Conservation (phyloP, 2,329 filamentous ascomycete genomes). For the Coniochaeta sp. region DNA sequence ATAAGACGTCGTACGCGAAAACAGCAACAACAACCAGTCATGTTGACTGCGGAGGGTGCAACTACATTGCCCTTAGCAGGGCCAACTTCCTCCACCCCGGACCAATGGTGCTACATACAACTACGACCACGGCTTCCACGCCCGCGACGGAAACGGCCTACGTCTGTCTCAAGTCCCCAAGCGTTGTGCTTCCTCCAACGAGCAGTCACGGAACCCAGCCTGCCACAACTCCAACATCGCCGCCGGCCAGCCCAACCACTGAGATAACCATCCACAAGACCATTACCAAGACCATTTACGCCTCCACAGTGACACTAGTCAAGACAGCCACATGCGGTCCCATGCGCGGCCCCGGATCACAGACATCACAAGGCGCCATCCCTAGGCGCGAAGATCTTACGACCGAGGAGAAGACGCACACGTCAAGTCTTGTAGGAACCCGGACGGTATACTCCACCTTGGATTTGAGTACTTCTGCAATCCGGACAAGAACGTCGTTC, state of each 20-base stretch:
- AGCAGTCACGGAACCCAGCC: background rate
- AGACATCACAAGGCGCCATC: background rate
- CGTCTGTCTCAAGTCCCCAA: background rate
- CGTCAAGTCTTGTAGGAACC: background rate
- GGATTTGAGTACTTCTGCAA: background rate
- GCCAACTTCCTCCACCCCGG: slow-evolving; percentile 1
- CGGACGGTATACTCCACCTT: background rate
- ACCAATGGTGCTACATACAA: slow-evolving; percentile 7
- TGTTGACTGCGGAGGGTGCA: slow-evolving; percentile 21
- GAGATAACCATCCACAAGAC: background rate
- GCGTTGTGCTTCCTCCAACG: background rate
- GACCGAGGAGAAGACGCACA: background rate
- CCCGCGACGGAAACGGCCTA: background rate
- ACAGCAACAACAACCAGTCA: slow-evolving; percentile 15
- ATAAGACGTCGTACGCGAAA: slow-evolving; percentile 17
- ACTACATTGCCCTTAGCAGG: slow-evolving; percentile 4
- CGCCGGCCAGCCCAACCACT: background rate
- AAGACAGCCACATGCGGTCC: background rate
- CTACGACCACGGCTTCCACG: slow-evolving; percentile 5
- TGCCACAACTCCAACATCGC: background rate
- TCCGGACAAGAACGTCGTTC: background rate
- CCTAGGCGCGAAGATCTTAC: background rate
- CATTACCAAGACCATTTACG: background rate
- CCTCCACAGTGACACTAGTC: background rate
- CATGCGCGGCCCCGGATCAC: background rate